A percentile compares a stretch with the other conserved stretches of the same genome.
Conservation (phyloP, 306 rosid genomes). For the Clitoria ternatea region DNA sequence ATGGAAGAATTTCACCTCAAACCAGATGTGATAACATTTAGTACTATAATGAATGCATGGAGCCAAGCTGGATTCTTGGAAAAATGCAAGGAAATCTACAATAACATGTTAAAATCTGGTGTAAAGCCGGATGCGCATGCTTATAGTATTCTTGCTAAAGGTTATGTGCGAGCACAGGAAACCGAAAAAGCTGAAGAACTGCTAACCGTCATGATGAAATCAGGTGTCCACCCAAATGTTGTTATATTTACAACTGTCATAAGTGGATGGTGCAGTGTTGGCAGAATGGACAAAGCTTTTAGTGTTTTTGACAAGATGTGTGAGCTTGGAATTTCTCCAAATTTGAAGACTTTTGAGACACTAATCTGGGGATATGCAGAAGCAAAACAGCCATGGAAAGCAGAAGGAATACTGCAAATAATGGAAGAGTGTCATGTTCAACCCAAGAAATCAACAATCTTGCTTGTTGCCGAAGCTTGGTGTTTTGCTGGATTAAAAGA, state of each 20-base stretch:
- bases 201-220: constrained; percentile 40
- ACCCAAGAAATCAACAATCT: constrained; percentile 51
- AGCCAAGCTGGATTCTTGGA: constrained; percentile 70
- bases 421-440: constrained; percentile 52
- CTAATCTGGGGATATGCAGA: constrained; percentile 61
- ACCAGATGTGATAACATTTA: constrained; percentile 68
- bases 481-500: constrained; percentile 45
- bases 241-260: constrained; percentile 64
- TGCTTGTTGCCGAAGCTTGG: constrained; percentile 70
- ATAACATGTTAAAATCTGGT: constrained; percentile 63
- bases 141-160: constrained; percentile 74
- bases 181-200: constrained; percentile 64
- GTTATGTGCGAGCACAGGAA: constrained; percentile 62
- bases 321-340: constrained; percentile 54
- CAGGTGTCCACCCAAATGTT: constrained; percentile 54
- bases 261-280: constrained; percentile 70
- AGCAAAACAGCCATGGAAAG: constrained; percentile 64
- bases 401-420: constrained; percentile 59
- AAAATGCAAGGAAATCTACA: constrained; percentile 53
- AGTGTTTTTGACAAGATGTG: constrained; percentile 54
- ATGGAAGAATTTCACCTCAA: constrained; percentile 56
- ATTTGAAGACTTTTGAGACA: constrained; percentile 73
- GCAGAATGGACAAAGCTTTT: constrained; percentile 63
- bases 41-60: constrained; percentile 79
- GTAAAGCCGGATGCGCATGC: constrained; percentile 65